Conservation (phyloP, 2,329 filamentous ascomycete genomes). For the Daldinia eschscholtzii region DNA sequence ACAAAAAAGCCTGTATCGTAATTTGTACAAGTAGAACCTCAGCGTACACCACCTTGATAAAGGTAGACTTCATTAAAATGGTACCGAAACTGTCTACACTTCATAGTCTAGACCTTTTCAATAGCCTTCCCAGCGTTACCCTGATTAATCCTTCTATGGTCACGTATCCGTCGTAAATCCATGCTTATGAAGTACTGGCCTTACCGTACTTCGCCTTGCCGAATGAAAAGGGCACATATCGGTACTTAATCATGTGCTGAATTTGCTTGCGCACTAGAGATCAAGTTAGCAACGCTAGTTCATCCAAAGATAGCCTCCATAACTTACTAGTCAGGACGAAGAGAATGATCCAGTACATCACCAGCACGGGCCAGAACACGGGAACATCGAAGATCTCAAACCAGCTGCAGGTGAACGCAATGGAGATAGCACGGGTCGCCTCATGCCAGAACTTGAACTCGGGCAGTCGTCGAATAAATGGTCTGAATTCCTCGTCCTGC, state of each 20-base stretch:
- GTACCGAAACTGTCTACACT: slow-evolving; percentile 29
- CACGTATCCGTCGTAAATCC: not conserved
- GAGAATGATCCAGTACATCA: slow-evolving; percentile 98
- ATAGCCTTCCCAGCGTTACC: slow-evolving; percentile 12
- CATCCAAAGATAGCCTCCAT: not conserved
- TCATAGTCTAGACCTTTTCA: slow-evolving; percentile 20
- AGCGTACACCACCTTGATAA: slow-evolving; percentile 24
- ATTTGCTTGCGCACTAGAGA: slow-evolving; percentile 95
- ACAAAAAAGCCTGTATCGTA: slow-evolving; percentile 46
- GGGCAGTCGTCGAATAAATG: slow-evolving; percentile 93
- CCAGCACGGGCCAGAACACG: slow-evolving; percentile 98
- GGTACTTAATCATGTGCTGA: slow-evolving; percentile 99
- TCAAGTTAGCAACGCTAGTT: slow-evolving; percentile 22
- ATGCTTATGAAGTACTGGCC: slow-evolving; percentile 62
- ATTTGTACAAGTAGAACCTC: slow-evolving; percentile 45
- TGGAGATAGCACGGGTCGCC: slow-evolving; percentile 85
- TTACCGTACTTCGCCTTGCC: slow-evolving; percentile 87
- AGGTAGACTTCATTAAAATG: slow-evolving; percentile 35
- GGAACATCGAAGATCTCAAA: slow-evolving; percentile 95
- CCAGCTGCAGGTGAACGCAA: slow-evolving; percentile 91
- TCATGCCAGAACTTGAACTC: slow-evolving; percentile 99
- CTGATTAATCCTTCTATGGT: slow-evolving; percentile 13
- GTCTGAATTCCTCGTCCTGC: slow-evolving; percentile 96
- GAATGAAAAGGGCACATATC: slow-evolving; percentile 93
- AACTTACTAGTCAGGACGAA: slow-evolving; percentile 93